Evolutionary conservation across 2,329 filamentous ascomycete species (phyloP).

Genomic region (Talaromyces amestolkiae): DNA sequence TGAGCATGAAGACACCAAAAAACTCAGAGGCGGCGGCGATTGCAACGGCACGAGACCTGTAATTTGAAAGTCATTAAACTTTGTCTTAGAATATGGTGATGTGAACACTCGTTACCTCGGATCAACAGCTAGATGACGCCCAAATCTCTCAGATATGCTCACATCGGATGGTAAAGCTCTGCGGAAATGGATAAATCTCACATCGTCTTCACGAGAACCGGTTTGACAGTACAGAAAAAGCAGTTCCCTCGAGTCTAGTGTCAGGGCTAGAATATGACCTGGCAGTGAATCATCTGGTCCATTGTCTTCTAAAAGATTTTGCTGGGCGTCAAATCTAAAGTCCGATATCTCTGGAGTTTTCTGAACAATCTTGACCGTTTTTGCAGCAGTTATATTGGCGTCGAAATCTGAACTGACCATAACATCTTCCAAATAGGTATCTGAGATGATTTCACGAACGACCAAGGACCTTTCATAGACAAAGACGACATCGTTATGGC

Average conservation of each 20-base stretch:
- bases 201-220: slow-evolving; percentile 32
- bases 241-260: slow-evolving; percentile 69
- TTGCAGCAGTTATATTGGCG: slow-evolving; percentile 73
- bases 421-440: slow-evolving; percentile 70
- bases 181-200: slow-evolving; percentile 61
- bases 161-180: slow-evolving; percentile 59
- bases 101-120: slow-evolving; percentile 56
- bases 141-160: slow-evolving; percentile 54
- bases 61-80: not conserved
- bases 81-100: not conserved
- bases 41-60: slow-evolving; percentile 57
- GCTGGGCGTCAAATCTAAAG: slow-evolving; percentile 26
- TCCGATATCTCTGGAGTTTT: slow-evolving; percentile 38
- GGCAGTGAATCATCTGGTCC: slow-evolving; percentile 49
- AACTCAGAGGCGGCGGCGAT: slow-evolving; percentile 68
- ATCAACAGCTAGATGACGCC: slow-evolving; percentile 72
- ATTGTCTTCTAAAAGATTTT: slow-evolving; percentile 15
- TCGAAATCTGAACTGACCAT: slow-evolving; percentile 76
- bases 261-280: slow-evolving; percentile 76
- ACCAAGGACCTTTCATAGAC: slow-evolving; percentile 80
- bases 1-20: slow-evolving; percentile 70
- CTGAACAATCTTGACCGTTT: slow-evolving; percentile 64
- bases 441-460: slow-evolving; percentile 67
- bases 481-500: slow-evolving; percentile 79
- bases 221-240: slow-evolving; percentile 69